These are phyloP conservation scores for Dactylonectria estremocensis DNA, from an alignment of 2,329 filamentous ascomycete genomes.

Conservation along the genomic window DNA sequence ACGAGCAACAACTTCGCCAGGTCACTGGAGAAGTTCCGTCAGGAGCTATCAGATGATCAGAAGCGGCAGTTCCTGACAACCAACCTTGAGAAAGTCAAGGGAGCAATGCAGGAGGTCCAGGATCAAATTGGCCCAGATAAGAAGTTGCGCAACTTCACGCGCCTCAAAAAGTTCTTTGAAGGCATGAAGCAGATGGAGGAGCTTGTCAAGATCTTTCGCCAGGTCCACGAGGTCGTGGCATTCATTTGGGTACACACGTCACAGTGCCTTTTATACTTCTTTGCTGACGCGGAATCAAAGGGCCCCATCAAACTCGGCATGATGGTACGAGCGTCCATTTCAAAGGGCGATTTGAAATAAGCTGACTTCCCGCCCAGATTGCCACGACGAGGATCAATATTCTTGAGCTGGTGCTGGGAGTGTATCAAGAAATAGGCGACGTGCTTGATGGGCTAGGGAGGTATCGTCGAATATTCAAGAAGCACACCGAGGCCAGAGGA, in stretches of 20 bases:
- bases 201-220: neutral
- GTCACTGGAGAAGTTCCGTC: neutral
- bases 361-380: neutral
- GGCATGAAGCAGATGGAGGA: constrained; percentile 3
- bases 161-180: neutral
- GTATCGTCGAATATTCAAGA: neutral
- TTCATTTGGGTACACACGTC: neutral
- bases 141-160: neutral
- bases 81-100: neutral
- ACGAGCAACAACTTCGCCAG: neutral
- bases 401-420: neutral
- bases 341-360: neutral
- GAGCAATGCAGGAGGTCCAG: neutral
- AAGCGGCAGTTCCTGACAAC: neutral
- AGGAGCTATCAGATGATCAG: neutral
- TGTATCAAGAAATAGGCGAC: neutral
- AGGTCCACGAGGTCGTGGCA: neutral
- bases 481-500: neutral
- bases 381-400: neutral
- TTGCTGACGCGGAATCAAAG: neutral
- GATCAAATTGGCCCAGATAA: neutral
- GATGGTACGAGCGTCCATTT: neutral
- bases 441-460: neutral
- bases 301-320: neutral
- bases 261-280: neutral